Base-by-base conservation (phyloP, 306 rosid species). In the Alnus rubra region DNA sequence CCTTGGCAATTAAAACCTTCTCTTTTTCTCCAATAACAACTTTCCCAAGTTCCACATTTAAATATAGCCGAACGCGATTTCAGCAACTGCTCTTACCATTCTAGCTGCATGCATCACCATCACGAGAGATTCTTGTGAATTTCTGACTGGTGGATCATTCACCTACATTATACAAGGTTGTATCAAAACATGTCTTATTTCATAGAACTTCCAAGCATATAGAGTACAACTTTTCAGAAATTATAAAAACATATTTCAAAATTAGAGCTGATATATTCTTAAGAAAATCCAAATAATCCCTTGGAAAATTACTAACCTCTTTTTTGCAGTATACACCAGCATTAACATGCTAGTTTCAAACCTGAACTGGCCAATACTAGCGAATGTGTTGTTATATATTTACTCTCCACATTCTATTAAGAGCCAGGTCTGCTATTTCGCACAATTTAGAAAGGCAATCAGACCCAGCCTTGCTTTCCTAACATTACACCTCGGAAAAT, bases 91-190 rank as follows among this genome's bases (percentile, higher is more conserved):
- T 39, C 86, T 81, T 75, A 93, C 97, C 97, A 92, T 91, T 81
- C 94, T 87, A 55, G 94, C 91, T 30, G 91, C 97, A 76, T 94
- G 95, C 93, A 86, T 92, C 81, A 92, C 98, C 93, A 90, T 91
- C 97, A 92, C 91, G 81, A 92, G 91, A 78, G 95, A 86, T 79
- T 94, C 97, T 84, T 91, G 97, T 18, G 97, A 91, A 80, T 94
- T 94, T 80, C 97, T 88, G 53, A 94, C 98, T 7, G 97, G 89
- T 39, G 90, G 92, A 19, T 92, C 98, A 78, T 86, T 91, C 81
- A 91, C 98, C 98, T 93, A 73, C 81, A 79, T 73, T 59, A 81
- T 74, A 47, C 50, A 63, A 64, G 49, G 39, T 35, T 23, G 68
- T 31, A 65, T 74, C 53, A 58, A 74, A 69, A 80, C 10, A 72